Evolutionary conservation across 495 filamentous ascomycete species (phyloP).

Genomic region (Penicillium parvum): DNA sequence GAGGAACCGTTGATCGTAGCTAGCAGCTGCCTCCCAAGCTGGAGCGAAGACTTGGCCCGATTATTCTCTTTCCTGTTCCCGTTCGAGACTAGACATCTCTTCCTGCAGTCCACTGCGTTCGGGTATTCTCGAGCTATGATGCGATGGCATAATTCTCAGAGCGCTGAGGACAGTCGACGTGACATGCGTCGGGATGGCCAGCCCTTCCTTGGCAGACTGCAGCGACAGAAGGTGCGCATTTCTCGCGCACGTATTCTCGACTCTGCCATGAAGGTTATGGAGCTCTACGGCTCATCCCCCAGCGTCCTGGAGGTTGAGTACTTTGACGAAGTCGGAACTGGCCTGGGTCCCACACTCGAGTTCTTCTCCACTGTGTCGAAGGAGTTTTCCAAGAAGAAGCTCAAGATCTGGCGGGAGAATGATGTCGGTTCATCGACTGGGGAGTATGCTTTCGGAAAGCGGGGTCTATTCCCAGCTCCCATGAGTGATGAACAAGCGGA

Average conservation of each 20-base stretch:
- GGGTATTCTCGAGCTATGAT: constrained; percentile 97
- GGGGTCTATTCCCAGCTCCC: constrained; percentile 88
- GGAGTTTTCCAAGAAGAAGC: constrained; percentile 94
- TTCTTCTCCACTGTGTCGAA: constrained; percentile 98
- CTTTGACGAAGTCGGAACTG: constrained; percentile 97
- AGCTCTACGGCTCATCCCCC: constrained; percentile 91
- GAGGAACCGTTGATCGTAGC: constrained; percentile 99
- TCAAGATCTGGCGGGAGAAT: constrained; percentile 92
- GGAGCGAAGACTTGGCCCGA: constrained; percentile 96
- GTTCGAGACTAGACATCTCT: constrained; percentile 95
- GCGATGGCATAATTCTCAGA: constrained; percentile 91
- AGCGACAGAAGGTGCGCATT: constrained; percentile 96
- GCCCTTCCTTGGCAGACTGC: constrained; percentile 86
- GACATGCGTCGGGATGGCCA: constrained; percentile 84
- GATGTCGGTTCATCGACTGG: constrained; percentile 66
- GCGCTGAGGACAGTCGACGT: constrained; percentile 68
- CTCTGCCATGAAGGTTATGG: constrained; percentile 99
- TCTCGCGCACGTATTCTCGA: constrained; percentile 89
- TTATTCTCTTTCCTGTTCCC: constrained; percentile 98
- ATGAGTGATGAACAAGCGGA: constrained; percentile 75
- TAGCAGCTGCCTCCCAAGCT: constrained; percentile 91
- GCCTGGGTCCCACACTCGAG: constrained; percentile 92
- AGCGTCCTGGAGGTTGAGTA: constrained; percentile 98
- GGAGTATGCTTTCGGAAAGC: constrained; percentile 82
- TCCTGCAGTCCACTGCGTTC: constrained; percentile 96